Evolutionary conservation across 441 rosid genomes (phyloP).

Genomic region (Pelargonium exstipulatum): DNA sequence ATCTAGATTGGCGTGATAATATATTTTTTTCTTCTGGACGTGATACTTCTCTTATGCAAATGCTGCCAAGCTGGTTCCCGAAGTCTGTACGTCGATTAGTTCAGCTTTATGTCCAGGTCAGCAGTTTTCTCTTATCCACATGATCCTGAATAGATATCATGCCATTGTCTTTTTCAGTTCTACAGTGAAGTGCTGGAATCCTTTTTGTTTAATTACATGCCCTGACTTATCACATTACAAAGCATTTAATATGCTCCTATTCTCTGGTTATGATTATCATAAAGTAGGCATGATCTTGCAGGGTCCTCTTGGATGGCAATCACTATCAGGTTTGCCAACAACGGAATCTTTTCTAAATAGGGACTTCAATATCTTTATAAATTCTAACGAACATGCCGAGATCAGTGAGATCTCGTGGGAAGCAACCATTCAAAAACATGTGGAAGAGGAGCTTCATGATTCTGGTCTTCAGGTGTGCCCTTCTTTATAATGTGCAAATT

Average conservation of each 20-base stretch:
- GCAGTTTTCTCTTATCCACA: conserved; percentile 16
- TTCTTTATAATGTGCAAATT: background rate
- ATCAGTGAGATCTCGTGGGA: conserved; percentile 90
- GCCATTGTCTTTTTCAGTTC: conserved; percentile 3
- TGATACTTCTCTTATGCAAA: conserved; percentile 94
- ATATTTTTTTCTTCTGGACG: conserved; percentile 83
- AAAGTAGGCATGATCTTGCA: conserved; percentile 33
- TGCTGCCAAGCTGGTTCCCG: conserved; percentile 98
- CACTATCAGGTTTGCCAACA: conserved; percentile 69
- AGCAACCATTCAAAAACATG: conserved; percentile 80
- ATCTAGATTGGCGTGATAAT: conserved; percentile 87
- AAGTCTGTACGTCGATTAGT: conserved; percentile 82
- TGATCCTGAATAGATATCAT: conserved; percentile 9
- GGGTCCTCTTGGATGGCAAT: conserved; percentile 98
- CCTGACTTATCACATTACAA: conserved; percentile 1
- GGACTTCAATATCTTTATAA: conserved; percentile 65
- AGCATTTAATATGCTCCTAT: conserved; percentile 6
- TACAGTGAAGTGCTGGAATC: background rate
- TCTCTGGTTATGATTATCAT: conserved; percentile 9
- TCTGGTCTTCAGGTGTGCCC: conserved; percentile 61
- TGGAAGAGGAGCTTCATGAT: conserved; percentile 87
- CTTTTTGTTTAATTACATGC: background rate
- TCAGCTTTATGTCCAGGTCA: conserved; percentile 94
- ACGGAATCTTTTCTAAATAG: conserved; percentile 64
- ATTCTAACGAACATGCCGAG: conserved; percentile 57